Evolutionary conservation across 148 eudicot species (phyloP).

Genomic region (Euryodendron excelsum): DNA sequence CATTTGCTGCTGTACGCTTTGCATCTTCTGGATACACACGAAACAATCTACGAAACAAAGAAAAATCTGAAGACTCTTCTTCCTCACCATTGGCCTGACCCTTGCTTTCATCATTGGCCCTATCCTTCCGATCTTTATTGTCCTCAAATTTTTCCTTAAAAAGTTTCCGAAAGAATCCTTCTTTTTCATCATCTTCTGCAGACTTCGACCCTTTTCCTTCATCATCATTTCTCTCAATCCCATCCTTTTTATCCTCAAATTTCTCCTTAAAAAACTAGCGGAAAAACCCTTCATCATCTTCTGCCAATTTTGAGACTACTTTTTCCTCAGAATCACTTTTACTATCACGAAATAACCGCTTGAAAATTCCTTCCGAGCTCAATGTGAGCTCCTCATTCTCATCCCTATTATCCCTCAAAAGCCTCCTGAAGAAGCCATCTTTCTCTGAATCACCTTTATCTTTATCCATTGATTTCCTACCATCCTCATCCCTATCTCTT

Average conservation of each 20-base stretch:
- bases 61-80: conserved; percentile 76
- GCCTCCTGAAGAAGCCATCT: conserved; percentile 85
- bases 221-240: conserved; percentile 48
- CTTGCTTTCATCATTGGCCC: conserved; percentile 57
- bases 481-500: conserved; percentile 67
- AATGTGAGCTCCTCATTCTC: conserved; percentile 71
- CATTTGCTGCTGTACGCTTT: conserved; percentile 40
- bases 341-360: conserved; percentile 88
- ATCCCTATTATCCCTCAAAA: conserved; percentile 73
- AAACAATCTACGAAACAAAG: conserved; percentile 72
- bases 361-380: conserved; percentile 89
- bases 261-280: conserved; percentile 79
- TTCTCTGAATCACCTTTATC: conserved; percentile 72
- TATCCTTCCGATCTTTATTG: conserved; percentile 55
- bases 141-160: conserved; percentile 88
- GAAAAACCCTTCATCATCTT: conserved; percentile 61
- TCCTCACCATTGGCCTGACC: conserved; percentile 62
- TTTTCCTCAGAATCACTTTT: conserved; percentile 74
- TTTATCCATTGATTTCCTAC: conserved; percentile 40
- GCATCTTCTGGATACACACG: conserved; percentile 86
- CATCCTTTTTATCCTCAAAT: conserved; percentile 77
- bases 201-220: conserved; percentile 38
- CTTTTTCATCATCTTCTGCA: conserved; percentile 73
- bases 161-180: conserved; percentile 82
- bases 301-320: conserved; percentile 45